These are phyloP conservation scores for Penicillium psychrosexuale DNA, from an alignment of 2,329 filamentous ascomycete genomes.

Conservation along the genomic window DNA sequence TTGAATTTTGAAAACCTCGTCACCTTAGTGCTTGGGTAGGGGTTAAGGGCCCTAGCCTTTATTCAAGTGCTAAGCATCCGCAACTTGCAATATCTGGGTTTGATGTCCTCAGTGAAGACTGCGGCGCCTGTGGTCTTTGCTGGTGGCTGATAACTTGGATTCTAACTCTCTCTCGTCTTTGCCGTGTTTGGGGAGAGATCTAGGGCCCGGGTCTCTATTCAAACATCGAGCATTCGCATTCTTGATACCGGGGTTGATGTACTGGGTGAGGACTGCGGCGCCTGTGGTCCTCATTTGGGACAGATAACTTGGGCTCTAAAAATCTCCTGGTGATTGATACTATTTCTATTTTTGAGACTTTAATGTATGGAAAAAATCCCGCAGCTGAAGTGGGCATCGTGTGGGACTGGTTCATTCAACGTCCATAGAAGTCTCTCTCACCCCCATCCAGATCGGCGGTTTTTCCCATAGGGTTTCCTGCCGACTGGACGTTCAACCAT, in stretches of 20 bases:
- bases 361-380: neutral
- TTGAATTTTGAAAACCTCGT: neutral
- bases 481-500: neutral
- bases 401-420: neutral
- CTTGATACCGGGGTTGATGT: neutral
- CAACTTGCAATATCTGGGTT: neutral
- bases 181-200: neutral
- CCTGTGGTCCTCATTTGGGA: neutral
- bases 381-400: neutral
- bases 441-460: neutral
- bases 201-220: conserved; percentile 1
- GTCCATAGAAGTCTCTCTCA: neutral
- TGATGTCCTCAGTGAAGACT: neutral
- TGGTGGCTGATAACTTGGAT: neutral
- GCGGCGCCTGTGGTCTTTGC: neutral
- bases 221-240: neutral
- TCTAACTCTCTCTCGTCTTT: neutral
- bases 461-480: conserved; percentile 4
- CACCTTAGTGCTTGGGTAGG: conserved; percentile 1
- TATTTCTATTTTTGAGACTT: neutral
- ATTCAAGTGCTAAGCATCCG: neutral
- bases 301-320: neutral
- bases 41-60: conserved; percentile 1
- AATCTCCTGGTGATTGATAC: neutral
- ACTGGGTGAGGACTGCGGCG: neutral